A percentile compares a stretch with the other conserved stretches of the same genome.
Evolutionary conservation across 139 green algal species (phyloP).

Genomic region (Micromonas pusilla): DNA sequence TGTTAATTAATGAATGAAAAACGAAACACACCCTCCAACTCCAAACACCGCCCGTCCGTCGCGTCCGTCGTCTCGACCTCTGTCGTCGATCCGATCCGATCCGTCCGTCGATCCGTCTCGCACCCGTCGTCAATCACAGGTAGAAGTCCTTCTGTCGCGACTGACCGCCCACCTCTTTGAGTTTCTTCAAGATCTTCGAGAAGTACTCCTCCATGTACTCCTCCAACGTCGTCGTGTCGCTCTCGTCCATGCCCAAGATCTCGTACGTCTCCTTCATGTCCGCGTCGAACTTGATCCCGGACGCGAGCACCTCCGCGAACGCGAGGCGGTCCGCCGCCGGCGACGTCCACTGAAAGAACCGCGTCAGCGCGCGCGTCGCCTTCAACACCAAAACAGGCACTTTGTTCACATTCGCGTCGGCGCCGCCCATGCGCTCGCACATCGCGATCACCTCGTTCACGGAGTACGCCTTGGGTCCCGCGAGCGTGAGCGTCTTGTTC

Average conservation of each 20-base stretch:
- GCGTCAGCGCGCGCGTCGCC: slow-evolving; percentile 63
- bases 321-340: slow-evolving; percentile 88
- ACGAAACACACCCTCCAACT: too few relatives aligned
- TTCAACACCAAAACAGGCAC: slow-evolving; percentile 87
- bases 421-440: slow-evolving; percentile 80
- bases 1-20: too few relatives aligned
- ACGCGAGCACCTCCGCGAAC: slow-evolving; percentile 40
- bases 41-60: too few relatives aligned
- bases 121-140: slow-evolving; percentile 48
- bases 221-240: slow-evolving; percentile 69
- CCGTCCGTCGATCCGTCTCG: background rate
- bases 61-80: background rate
- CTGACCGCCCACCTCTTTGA: slow-evolving; percentile 89
- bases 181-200: slow-evolving; percentile 87
- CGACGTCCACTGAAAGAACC: slow-evolving; percentile 79
- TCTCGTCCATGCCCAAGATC: slow-evolving; percentile 76
- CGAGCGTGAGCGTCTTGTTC: slow-evolving; percentile 74
- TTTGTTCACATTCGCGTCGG: slow-evolving; percentile 70
- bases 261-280: slow-evolving; percentile 88
- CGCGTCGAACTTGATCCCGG: slow-evolving; percentile 57
- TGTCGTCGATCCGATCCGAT: background rate
- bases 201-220: slow-evolving; percentile 92
- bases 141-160: slow-evolving; percentile 88
- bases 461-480: slow-evolving; percentile 83
- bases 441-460: slow-evolving; percentile 76